A percentile compares a stretch with the other conserved stretches of the same genome.
Conservation (phyloP, 2,329 filamentous ascomycete species). For the Gaeumannomyces tritici region DNA sequence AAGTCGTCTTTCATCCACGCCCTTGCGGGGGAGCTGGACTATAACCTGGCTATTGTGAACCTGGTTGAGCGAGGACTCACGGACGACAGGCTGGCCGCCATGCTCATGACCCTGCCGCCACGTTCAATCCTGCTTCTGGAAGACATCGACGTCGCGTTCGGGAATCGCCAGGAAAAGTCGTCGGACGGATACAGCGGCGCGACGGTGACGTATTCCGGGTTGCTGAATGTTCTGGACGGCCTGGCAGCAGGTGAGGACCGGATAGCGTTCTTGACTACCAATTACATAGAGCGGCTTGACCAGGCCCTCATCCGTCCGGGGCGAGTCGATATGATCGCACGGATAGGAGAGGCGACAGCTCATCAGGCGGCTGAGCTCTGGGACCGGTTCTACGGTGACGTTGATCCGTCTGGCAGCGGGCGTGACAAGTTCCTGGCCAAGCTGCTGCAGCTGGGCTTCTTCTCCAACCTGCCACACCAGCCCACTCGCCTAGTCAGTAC, state of each 20-base stretch:
- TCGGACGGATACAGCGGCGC: slow-evolving; percentile 77
- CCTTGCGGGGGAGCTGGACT: slow-evolving; percentile 83
- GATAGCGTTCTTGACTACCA: slow-evolving; percentile 89
- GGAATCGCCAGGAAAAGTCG: slow-evolving; percentile 68
- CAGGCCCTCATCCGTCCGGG: slow-evolving; percentile 85
- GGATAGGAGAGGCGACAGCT: slow-evolving; percentile 77
- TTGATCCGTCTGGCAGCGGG: slow-evolving; percentile 54
- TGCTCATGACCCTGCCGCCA: slow-evolving; percentile 76
- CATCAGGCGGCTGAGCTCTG: slow-evolving; percentile 83
- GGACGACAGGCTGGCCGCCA: slow-evolving; percentile 77
- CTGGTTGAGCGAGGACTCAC: slow-evolving; percentile 83
- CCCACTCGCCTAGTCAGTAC: slow-evolving; percentile 57
- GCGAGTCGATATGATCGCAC: slow-evolving; percentile 84
- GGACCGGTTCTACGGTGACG: slow-evolving; percentile 87
- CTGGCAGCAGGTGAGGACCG: slow-evolving; percentile 92
- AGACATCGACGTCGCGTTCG: slow-evolving; percentile 86
- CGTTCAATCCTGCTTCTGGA: slow-evolving; percentile 77
- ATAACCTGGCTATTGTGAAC: slow-evolving; percentile 86
- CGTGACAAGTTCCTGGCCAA: slow-evolving; percentile 61
- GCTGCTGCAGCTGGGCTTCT: slow-evolving; percentile 60
- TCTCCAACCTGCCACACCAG: slow-evolving; percentile 39
- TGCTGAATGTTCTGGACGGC: slow-evolving; percentile 79
- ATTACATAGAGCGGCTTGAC: slow-evolving; percentile 83
- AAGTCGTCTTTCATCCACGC: slow-evolving; percentile 97
- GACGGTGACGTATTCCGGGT: slow-evolving; percentile 87